Evolutionary conservation across 495 filamentous ascomycete genomes (phyloP).

Genomic region (Articulospora tetracladia): DNA sequence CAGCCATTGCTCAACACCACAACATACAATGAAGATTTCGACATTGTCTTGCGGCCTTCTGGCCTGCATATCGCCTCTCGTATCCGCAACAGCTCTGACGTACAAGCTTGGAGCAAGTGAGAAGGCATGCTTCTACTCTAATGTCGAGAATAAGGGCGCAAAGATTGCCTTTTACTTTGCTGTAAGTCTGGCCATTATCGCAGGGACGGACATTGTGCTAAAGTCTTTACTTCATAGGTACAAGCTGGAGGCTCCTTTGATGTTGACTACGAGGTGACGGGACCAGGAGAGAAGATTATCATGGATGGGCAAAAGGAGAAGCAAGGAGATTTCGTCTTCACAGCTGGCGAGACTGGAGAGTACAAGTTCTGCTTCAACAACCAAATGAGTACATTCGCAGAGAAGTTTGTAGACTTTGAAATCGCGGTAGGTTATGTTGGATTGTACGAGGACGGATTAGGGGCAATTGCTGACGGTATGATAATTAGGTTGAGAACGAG

Average conservation of each 20-base stretch:
- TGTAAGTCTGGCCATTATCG: constrained; percentile 49
- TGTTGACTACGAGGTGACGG: constrained; percentile 85
- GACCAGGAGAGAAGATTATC: constrained; percentile 77
- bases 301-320: constrained; percentile 88
- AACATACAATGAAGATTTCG: constrained; percentile 44
- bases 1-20: constrained; percentile 2
- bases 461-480: constrained; percentile 12
- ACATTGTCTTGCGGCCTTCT: constrained; percentile 52
- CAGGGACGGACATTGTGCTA: not conserved
- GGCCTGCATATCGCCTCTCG: constrained; percentile 54
- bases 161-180: constrained; percentile 99
- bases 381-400: constrained; percentile 94
- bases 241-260: constrained; percentile 97
- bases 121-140: constrained; percentile 90
- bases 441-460: not conserved
- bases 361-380: constrained; percentile 99
- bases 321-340: constrained; percentile 98
- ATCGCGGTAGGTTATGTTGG: constrained; percentile 70
- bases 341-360: constrained; percentile 86
- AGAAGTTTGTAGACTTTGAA: constrained; percentile 99
- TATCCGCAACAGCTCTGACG: constrained; percentile 85
- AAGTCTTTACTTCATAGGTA: constrained; percentile 51
- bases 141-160: constrained; percentile 66
- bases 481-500: constrained; percentile 85
- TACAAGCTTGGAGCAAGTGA: constrained; percentile 90